Conservation (phyloP, 2,329 filamentous ascomycete genomes). For the Aureobasidium subglaciale region DNA sequence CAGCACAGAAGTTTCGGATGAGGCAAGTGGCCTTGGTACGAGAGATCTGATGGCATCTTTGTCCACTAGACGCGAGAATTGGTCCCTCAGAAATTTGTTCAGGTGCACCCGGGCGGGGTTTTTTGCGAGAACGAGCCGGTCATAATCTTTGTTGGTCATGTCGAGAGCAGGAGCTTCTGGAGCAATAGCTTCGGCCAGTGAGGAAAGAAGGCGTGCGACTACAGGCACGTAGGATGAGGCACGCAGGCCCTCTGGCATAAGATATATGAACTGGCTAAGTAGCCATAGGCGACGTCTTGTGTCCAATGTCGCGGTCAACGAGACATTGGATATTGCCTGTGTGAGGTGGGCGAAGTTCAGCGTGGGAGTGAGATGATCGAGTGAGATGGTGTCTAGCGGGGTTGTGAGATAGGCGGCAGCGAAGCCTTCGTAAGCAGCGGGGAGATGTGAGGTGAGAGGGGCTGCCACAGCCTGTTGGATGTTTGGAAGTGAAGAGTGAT, state of each 20-base stretch:
- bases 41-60: constrained; percentile 59
- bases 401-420: constrained; percentile 23
- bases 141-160: constrained; percentile 28
- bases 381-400: constrained; percentile 23
- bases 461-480: constrained; percentile 27
- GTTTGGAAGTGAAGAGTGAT: constrained; percentile 20
- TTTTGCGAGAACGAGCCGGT: constrained; percentile 39
- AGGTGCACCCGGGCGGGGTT: constrained; percentile 23
- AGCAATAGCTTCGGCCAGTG: constrained; percentile 49
- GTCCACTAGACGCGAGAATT: constrained; percentile 66
- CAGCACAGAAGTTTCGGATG: background rate
- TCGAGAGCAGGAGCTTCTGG: constrained; percentile 36
- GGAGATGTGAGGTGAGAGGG: constrained; percentile 22
- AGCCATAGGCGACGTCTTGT: constrained; percentile 43
- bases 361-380: constrained; percentile 21
- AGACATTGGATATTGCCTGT: background rate
- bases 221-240: constrained; percentile 42
- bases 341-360: constrained; percentile 18
- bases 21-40: background rate
- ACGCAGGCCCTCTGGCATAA: constrained; percentile 25
- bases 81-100: constrained; percentile 51
- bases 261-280: constrained; percentile 51
- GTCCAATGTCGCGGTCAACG: background rate
- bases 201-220: constrained; percentile 50
- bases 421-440: constrained; percentile 38